Base-by-base conservation (phyloP, 176 grass and related monocot genomes). In the Elymus sibiricus region DNA sequence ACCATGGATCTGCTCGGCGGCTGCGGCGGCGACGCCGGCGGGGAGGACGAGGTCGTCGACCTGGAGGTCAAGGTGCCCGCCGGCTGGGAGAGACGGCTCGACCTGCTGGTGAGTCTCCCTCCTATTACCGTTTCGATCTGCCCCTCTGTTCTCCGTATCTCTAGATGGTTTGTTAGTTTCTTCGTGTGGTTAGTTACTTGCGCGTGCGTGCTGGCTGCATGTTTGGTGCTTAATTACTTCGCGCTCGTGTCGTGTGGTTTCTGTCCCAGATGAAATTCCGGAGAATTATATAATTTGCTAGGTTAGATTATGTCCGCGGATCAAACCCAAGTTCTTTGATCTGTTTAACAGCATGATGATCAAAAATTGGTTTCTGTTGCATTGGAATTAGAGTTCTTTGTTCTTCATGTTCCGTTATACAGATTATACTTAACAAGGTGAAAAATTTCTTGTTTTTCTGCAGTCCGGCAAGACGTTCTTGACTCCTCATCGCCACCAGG, bases 1-100 rank as follows among this genome's bases (percentile, higher is more conserved):
- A 93, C 88, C 11, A 90, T 89, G 91, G 88, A 93, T 72, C 85
- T 93, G 46, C 91, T 93, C 5, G 85, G 88, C 63, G 77, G 84
- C 4, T 86, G 84, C 21, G 84, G 83, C 76, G 67, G 80, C 64
- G 80, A 46, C 56, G 29, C 9, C n/a, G 78, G 31, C 1, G 21
- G 28, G 6, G 77, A 77, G 17, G 77, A 87, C 26, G 88, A 84
- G 44, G 86, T 86, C 43, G 80, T 90, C 4, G 91, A 90, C 82
- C 91, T 93, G 21, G 85, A 93, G 40, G 68, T 87, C 70, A 40
- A 86, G 81, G 91, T 90, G 42, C 91, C 84, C 16, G 71, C 72
- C 4, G 81, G 91, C 0, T 93, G 88, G 81, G 91, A 93, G 88
- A 77, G 88, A 60, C 76, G 81, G 44, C 91, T 93, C 47, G 91